phyloP scores from a whole-genome alignment of 495 filamentous ascomycete species.

The Hapsidospora chrysogenum region DNA sequence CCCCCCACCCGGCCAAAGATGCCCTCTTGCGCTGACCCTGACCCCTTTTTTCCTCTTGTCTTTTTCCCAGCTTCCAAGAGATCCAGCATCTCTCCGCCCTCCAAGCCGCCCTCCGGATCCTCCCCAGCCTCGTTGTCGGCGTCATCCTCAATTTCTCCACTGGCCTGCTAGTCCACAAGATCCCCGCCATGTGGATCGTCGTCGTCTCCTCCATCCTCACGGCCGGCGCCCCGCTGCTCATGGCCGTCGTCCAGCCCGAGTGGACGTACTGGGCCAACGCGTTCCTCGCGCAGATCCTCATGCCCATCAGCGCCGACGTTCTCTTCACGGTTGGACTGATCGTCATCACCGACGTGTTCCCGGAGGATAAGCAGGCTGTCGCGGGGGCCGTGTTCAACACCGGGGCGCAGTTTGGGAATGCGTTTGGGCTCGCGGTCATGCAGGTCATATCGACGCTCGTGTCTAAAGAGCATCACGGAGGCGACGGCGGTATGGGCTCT shows the following conservation, averaged over 20 bases:
- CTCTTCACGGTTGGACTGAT: constrained; percentile 32
- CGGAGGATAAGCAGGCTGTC: constrained; percentile 37
- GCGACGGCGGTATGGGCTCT: constrained; percentile 14
- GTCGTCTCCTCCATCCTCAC: constrained; percentile 25
- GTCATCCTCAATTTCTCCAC: constrained; percentile 34
- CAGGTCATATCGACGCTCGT: constrained; percentile 37
- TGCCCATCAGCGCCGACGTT: constrained; percentile 37
- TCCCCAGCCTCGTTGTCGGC: constrained; percentile 38
- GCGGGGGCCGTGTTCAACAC: constrained; percentile 52
- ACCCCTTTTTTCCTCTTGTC: too few species aligned
- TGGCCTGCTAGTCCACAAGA: constrained; percentile 35
- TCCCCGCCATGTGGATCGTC: constrained; percentile 31
- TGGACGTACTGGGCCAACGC: constrained; percentile 40
- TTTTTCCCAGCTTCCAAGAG: constrained; percentile 29
- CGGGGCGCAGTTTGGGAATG: constrained; percentile 41
- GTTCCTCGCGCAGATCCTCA: constrained; percentile 32
- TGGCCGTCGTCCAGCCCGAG: constrained; percentile 25
- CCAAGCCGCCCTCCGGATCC: constrained; percentile 31
- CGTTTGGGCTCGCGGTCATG: constrained; percentile 38
- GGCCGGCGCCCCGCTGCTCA: constrained; percentile 33
- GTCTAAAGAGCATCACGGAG: constrained; percentile 24
- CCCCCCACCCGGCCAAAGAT: too few species aligned
- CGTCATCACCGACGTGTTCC: constrained; percentile 41
- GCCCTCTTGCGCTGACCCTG: too few species aligned
- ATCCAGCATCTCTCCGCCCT: constrained; percentile 23